Conservation (phyloP, 352 stramenopile species). For the Pythium plurisporium region DNA sequence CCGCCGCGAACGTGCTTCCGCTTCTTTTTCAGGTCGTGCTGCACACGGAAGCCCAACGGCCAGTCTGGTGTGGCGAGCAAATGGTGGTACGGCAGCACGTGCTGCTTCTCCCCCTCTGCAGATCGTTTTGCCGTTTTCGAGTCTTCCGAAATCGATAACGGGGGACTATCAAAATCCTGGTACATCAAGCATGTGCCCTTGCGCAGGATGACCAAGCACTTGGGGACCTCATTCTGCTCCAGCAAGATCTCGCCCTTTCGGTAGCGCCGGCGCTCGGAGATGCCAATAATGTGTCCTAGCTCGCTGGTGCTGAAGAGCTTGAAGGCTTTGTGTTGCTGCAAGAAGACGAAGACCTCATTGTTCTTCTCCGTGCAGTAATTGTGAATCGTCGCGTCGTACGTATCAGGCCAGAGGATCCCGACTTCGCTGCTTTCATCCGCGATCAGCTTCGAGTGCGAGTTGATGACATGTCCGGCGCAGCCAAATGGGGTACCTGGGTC, state of each 20-base stretch:
- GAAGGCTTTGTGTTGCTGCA: conserved; percentile 66
- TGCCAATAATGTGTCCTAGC: conserved; percentile 65
- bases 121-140: neutral
- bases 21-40: conserved; percentile 28
- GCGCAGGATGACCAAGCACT: conserved; percentile 48
- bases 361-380: conserved; percentile 57
- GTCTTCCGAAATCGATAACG: conserved; percentile 20
- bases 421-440: conserved; percentile 65
- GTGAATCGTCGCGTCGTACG: conserved; percentile 50
- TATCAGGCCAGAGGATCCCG: conserved; percentile 56
- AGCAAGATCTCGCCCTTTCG: conserved; percentile 63
- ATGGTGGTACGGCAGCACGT: conserved; percentile 48
- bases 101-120: conserved; percentile 19
- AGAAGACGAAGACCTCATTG: conserved; percentile 59
- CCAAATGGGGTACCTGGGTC: conserved; percentile 52
- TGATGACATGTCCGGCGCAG: conserved; percentile 49
- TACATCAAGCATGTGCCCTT: conserved; percentile 64
- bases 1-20: conserved; percentile 37
- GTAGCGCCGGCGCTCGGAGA: conserved; percentile 64
- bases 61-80: conserved; percentile 55
- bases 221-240: conserved; percentile 53
- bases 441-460: conserved; percentile 41
- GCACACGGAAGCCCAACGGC: conserved; percentile 54
- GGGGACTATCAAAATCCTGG: conserved; percentile 53
- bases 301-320: conserved; percentile 54